Conservation (phyloP, 2,329 filamentous ascomycete genomes). For the Aureobasidium sp. region DNA sequence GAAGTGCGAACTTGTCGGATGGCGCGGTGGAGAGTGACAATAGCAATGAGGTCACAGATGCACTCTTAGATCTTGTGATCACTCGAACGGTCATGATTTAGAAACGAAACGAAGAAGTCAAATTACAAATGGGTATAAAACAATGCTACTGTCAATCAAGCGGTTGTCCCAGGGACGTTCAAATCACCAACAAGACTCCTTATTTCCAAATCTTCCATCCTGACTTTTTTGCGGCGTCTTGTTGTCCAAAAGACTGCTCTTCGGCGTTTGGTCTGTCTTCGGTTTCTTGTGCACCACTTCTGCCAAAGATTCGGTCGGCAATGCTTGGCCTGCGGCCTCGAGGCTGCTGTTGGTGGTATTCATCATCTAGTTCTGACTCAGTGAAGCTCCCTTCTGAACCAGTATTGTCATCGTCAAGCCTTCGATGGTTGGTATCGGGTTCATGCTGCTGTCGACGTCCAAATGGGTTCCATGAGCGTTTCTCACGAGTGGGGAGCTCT, state of each 20-base stretch:
- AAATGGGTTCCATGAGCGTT: background rate
- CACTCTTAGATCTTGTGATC: background rate
- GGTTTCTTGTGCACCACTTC: background rate
- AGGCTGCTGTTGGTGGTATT: conserved; percentile 16
- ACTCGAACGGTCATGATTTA: background rate
- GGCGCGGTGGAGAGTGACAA: background rate
- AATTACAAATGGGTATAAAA: background rate
- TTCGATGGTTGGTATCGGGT: background rate
- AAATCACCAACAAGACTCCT: background rate
- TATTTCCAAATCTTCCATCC: conserved; percentile 30
- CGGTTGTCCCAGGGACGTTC: too few species aligned
- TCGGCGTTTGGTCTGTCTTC: background rate
- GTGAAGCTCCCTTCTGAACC: conserved; percentile 20
- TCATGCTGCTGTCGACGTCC: background rate
- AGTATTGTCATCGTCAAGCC: conserved; percentile 13
- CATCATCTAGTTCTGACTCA: conserved; percentile 20
- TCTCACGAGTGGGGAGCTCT: background rate
- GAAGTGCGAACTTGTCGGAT: background rate
- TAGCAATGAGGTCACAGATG: background rate
- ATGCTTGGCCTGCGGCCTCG: conserved; percentile 22
- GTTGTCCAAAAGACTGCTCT: conserved; percentile 19
- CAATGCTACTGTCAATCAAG: background rate
- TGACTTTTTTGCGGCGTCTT: conserved; percentile 26
- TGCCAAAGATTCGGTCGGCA: conserved; percentile 25
- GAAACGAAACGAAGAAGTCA: background rate